These are phyloP conservation scores for Trypanosoma melophagium DNA, from an alignment of 208 protist species.

Conservation along the genomic window DNA sequence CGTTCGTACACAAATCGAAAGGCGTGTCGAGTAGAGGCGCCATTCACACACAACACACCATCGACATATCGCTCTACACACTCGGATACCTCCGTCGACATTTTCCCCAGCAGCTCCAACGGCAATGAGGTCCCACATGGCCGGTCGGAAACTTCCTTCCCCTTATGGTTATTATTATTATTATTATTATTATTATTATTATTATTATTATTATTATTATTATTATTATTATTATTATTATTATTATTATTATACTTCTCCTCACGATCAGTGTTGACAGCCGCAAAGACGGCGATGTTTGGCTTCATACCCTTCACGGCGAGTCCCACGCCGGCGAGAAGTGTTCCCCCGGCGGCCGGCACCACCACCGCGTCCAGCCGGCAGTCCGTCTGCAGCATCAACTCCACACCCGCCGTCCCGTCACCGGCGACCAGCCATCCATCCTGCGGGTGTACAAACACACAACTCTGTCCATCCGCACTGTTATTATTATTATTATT, in stretches of 20 bases:
- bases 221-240: conserved; percentile 22
- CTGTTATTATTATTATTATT: conserved; percentile 38
- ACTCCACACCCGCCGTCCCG: conserved; percentile 86
- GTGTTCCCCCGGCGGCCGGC: conserved; percentile 86
- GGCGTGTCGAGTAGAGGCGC: conserved; percentile 52
- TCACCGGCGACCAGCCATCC: conserved; percentile 88
- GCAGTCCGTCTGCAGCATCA: conserved; percentile 85
- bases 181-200: not conserved
- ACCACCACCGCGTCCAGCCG: conserved; percentile 83
- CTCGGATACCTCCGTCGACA: too few species aligned
- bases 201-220: conserved; percentile 3
- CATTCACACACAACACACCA: conserved; percentile 58
- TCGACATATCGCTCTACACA: conserved; percentile 58
- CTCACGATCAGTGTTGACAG: conserved; percentile 23
- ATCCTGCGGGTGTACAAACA: conserved; percentile 91
- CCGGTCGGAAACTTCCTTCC: too few species aligned
- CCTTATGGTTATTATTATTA: not conserved
- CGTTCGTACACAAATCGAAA: conserved; percentile 81
- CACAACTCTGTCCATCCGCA: conserved; percentile 48
- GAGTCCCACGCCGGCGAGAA: conserved; percentile 85
- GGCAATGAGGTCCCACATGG: too few species aligned
- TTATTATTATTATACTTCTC: not conserved
- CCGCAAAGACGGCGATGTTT: conserved; percentile 83
- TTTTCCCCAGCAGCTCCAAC: too few species aligned
- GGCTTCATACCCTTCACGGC: conserved; percentile 90